Base-by-base conservation (phyloP, 2,329 filamentous ascomycete species). In the Botrytis cinerea region DNA sequence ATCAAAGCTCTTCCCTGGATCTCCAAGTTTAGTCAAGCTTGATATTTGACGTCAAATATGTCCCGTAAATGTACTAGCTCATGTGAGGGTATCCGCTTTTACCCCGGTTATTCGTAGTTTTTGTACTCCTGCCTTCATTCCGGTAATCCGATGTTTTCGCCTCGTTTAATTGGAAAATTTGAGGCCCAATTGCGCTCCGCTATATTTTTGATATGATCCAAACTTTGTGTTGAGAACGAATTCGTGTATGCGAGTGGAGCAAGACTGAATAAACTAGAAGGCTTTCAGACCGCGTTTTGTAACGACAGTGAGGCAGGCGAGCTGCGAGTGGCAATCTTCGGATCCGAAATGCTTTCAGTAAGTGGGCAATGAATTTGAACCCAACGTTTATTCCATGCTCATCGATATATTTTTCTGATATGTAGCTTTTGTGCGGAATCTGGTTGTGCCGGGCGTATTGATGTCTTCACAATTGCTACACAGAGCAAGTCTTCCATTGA, bases 31-130 rank as follows among this genome's bases (percentile, higher is more conserved):
- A 57, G 51, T 32, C n/a, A 57, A 57, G n/a, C 51, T 57, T 57
- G 51, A 57, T 57, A 57, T 57, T 57, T 57, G 51, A 57, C 51
- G 51, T 57, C 51, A 57, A 57, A 57, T 28, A 28, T 57, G n/a
- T 28, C n/a, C 51, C 51, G n/a, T 28, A 57, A 54, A 57, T 57
- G 51, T 46, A 46, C 43, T 45, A 46, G 43, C 18, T 43, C 43
- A 25, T 14, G 43, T 5, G 1, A n/a, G 25, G 4, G 28, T n/a
- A 38, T 38, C 45, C 63, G 45, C 28, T 51, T 66, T 66, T 66
- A n/a, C 28, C 45, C 45, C 20, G 1, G 25, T 38, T 25, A 51
- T 48, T 43, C 63, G 18, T 38, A 46, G 20, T 16, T 25, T 48
- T 48, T 16, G 5, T 22, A 16, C 43, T 46, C 62, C 28, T 45